Base-by-base conservation (phyloP, 805 yeast genomes). In the Pichia nakasei region DNA sequence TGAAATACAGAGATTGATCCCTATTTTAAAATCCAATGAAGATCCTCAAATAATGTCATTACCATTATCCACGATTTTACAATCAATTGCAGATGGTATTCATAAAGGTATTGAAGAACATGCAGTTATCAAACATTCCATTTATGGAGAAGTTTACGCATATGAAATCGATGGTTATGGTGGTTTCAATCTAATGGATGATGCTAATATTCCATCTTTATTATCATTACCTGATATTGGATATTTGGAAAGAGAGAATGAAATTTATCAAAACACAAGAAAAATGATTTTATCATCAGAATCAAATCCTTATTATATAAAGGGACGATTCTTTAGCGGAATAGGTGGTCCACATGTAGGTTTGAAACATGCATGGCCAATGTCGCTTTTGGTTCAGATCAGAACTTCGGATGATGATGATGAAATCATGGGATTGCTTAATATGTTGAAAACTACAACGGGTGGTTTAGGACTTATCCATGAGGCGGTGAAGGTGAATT, bases 271-370 rank as follows among this genome's bases (percentile, higher is more conserved):
- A 56, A 85, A 84, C 56, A 87, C 96, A 0, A 67, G 96, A 45
- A 73, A 69, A 40, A 83, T 88, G 94, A 67, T 87, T 11, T 63
- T 85, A 20, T 69, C 79, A 2, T 76, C 73, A 44, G 53, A 62
- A 5, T 93, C 93, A 0, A 87, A 87, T 57, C 96, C 96, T 1
- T 87, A 85, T 60, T 87, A 65, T 53, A 64, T 84, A 36, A 59
- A 64, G 35, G 96, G 96, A 0, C 52, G 54, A 5, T 62, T 60
- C 49, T 82, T 88, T 55, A 70, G 73, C 51, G 96, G 96, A 0
- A 73, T 88, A 48, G 96, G 96, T 0, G 95, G 96, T 0, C 96
- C 96, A 0, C 96, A 87, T 59, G 75, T 87, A 35, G 96, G 95
- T 1, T 71, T 82, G 20, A 66, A 70, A 19, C 71, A 80, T 57